Conservation (phyloP, 2,329 filamentous ascomycete genomes). For the Calonectria ilicicola region DNA sequence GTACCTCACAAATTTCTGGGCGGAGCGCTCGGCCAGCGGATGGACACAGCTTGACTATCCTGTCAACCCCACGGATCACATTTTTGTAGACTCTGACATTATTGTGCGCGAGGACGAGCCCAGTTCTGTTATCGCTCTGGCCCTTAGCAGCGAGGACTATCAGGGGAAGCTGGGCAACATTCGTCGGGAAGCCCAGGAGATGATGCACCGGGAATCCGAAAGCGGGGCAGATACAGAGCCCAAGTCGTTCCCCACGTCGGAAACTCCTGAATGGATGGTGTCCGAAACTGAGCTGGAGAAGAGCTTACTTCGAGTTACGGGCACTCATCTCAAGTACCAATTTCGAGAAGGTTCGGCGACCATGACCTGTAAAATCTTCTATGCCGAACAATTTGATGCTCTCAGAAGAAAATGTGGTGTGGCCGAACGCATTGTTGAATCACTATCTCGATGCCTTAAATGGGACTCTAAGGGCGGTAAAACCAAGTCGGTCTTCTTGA, state of each 20-base stretch:
- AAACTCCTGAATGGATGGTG: slow-evolving; percentile 53
- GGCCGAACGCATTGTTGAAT: slow-evolving; percentile 93
- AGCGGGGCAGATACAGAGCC: slow-evolving; percentile 43
- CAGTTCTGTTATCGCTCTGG: slow-evolving; percentile 94
- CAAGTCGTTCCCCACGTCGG: slow-evolving; percentile 48
- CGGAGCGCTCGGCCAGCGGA: slow-evolving; percentile 93
- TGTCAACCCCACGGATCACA: slow-evolving; percentile 87
- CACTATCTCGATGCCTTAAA: slow-evolving; percentile 92
- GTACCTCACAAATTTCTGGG: slow-evolving; percentile 98
- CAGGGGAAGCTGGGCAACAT: slow-evolving; percentile 80
- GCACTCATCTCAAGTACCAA: slow-evolving; percentile 95
- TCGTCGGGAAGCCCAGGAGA: slow-evolving; percentile 62
- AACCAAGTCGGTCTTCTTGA: slow-evolving; percentile 96
- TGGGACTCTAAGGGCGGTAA: slow-evolving; percentile 99
- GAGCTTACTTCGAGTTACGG: slow-evolving; percentile 84
- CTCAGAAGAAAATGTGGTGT: slow-evolving; percentile 93
- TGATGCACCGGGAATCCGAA: slow-evolving; percentile 53
- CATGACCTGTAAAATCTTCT: slow-evolving; percentile 99
- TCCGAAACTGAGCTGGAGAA: slow-evolving; percentile 84
- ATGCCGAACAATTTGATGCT: slow-evolving; percentile 97
- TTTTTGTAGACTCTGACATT: slow-evolving; percentile 96
- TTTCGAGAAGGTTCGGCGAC: slow-evolving; percentile 94
- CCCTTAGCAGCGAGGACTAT: slow-evolving; percentile 89
- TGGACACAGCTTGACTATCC: slow-evolving; percentile 96
- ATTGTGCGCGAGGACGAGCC: slow-evolving; percentile 98